Conservation (phyloP, 2,329 filamentous ascomycete species). For the Nectriaceae sp. region DNA sequence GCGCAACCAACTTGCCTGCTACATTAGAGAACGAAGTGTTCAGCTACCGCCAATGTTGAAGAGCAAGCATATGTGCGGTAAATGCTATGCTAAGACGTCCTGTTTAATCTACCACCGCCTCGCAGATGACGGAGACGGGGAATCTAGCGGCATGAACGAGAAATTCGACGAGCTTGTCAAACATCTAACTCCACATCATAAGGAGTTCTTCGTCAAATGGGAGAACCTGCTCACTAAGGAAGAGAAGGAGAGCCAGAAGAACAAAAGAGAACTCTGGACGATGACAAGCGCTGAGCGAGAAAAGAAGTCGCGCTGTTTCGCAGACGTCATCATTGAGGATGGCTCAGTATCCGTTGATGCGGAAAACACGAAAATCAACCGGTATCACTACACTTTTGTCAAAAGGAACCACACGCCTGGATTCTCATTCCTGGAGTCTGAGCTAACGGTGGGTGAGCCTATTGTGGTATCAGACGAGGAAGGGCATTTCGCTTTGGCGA, state of each 20-base stretch:
- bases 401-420: conserved; percentile 63
- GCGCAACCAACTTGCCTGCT: conserved; percentile 85
- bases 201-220: conserved; percentile 92
- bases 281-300: conserved; percentile 90
- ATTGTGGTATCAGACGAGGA: conserved; percentile 96
- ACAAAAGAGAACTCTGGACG: conserved; percentile 90
- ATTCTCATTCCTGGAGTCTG: conserved; percentile 90
- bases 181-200: conserved; percentile 74
- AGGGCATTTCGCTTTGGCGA: conserved; percentile 91
- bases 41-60: conserved; percentile 85
- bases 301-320: conserved; percentile 85
- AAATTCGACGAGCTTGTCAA: conserved; percentile 81
- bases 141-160: conserved; percentile 77
- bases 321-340: conserved; percentile 80
- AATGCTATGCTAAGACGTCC: conserved; percentile 86
- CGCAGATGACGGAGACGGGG: conserved; percentile 78
- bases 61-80: conserved; percentile 77
- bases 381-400: conserved; percentile 82
- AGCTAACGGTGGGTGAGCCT: conserved; percentile 83
- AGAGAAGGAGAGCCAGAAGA: conserved; percentile 85
- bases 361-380: conserved; percentile 81
- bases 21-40: conserved; percentile 76
- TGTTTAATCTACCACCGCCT: conserved; percentile 96
- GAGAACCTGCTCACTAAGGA: conserved; percentile 91
- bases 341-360: conserved; percentile 71